Evolutionary conservation across 2,329 filamentous ascomycete genomes (phyloP).

Genomic region (Fusarium drepaniforme): DNA sequence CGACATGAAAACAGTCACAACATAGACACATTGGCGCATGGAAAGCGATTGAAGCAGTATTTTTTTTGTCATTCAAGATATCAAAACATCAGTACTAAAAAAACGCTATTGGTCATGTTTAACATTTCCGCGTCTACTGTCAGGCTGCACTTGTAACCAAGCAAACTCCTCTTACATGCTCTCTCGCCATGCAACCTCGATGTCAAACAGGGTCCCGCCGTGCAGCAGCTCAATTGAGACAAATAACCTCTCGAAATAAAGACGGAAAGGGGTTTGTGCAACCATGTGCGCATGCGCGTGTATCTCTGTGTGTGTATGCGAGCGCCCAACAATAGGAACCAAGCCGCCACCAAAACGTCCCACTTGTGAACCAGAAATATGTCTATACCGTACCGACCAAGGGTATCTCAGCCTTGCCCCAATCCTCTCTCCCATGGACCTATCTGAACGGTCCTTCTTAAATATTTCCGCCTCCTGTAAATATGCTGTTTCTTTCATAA

Average conservation of each 20-base stretch:
- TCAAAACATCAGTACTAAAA: conserved; percentile 5
- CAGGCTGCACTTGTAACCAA: conserved; percentile 20
- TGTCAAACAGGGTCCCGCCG: conserved; percentile 11
- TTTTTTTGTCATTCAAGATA: background rate
- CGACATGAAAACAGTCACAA: background rate
- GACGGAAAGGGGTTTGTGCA: conserved; percentile 23
- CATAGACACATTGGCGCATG: conserved; percentile 24
- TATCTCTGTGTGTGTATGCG: conserved; percentile 27
- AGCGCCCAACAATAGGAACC: conserved; percentile 32
- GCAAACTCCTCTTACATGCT: conserved; percentile 35
- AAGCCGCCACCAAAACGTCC: conserved; percentile 21
- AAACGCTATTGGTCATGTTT: conserved; percentile 28
- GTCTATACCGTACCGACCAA: conserved; percentile 50
- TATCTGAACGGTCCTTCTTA: conserved; percentile 33
- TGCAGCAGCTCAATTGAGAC: conserved; percentile 27
- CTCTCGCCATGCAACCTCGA: conserved; percentile 24
- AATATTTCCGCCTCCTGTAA: conserved; percentile 22
- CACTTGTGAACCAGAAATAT: conserved; percentile 44
- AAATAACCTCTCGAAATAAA: conserved; percentile 22
- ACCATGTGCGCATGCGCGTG: conserved; percentile 31
- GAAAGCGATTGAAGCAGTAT: conserved; percentile 13
- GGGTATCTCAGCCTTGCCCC: conserved; percentile 51
- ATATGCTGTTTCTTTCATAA: conserved; percentile 2
- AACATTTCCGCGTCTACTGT: conserved; percentile 37
- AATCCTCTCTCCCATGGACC: conserved; percentile 24